phyloP scores from a whole-genome alignment of 257 asterid species.

The Echium plantagineum region DNA sequence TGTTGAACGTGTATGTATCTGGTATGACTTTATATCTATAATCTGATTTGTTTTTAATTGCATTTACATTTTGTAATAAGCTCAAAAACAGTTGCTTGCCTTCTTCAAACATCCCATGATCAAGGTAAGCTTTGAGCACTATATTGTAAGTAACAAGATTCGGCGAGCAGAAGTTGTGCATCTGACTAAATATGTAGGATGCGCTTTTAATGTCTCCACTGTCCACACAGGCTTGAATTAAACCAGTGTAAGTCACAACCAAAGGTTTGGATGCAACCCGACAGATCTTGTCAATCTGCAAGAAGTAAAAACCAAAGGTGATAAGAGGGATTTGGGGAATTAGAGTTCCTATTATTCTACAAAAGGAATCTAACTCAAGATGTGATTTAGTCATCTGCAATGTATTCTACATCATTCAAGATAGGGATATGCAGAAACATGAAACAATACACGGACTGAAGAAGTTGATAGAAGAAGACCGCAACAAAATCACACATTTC shows the following conservation, averaged over 20 bases:
- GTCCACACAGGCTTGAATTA: slow-evolving; percentile 70
- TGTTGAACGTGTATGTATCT: slow-evolving; percentile 70
- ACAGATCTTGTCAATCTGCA: slow-evolving; percentile 84
- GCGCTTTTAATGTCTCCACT: slow-evolving; percentile 52
- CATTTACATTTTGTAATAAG: slow-evolving; percentile 42
- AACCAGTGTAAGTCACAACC: slow-evolving; percentile 95
- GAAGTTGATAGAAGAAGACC: too few species aligned
- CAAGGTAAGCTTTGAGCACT: slow-evolving; percentile 71
- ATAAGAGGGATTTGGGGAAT: too few species aligned
- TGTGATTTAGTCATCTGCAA: too few species aligned
- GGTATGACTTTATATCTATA: slow-evolving; percentile 45
- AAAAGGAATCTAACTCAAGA: too few species aligned
- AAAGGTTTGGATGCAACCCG: slow-evolving; percentile 84
- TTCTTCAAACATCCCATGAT: slow-evolving; percentile 56
- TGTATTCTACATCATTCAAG: too few species aligned
- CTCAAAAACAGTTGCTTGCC: slow-evolving; percentile 49
- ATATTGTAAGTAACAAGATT: slow-evolving; percentile 67
- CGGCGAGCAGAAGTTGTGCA: slow-evolving; percentile 82
- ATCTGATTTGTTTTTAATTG: slow-evolving; percentile 28
- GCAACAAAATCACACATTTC: too few species aligned
- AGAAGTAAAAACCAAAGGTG: background rate
- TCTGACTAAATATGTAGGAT: slow-evolving; percentile 48
- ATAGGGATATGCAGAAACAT: too few species aligned
- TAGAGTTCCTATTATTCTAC: too few species aligned
- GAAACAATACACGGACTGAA: too few species aligned